phyloP scores from a whole-genome alignment of 805 yeast genomes.

The Torulaspora maleeae region DNA sequence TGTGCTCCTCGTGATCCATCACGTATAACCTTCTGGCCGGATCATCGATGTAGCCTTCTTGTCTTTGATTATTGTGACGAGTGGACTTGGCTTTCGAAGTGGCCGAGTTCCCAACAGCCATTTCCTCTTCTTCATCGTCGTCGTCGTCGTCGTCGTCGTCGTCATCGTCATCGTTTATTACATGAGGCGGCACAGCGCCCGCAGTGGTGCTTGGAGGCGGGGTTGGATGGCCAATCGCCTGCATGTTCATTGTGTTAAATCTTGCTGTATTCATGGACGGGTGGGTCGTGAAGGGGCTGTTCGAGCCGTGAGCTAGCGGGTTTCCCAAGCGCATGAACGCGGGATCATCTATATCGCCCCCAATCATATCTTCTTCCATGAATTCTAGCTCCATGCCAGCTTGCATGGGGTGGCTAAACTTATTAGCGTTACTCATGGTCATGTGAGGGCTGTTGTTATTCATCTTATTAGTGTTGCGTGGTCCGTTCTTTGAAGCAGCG shows the following conservation, averaged over 20 bases:
- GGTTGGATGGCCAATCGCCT: conserved; percentile 15
- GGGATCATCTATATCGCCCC: conserved; percentile 12
- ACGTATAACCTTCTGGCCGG: conserved; percentile 94
- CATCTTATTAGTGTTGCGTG: conserved; percentile 15
- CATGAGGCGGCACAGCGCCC: conserved; percentile 16
- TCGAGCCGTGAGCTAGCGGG: conserved; percentile 7
- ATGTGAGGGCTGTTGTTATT: conserved; percentile 18
- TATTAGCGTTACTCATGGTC: conserved; percentile 11
- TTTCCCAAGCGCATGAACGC: conserved; percentile 14
- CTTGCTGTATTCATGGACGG: conserved; percentile 8
- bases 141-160: conserved; percentile 27
- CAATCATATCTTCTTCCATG: conserved; percentile 22
- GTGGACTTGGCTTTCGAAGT: conserved; percentile 14
- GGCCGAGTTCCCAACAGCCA: conserved; percentile 17
- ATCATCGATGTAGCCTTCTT: conserved; percentile 83
- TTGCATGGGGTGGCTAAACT: conserved; percentile 11
- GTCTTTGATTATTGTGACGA: conserved; percentile 13
- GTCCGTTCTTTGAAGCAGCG: conserved; percentile 5
- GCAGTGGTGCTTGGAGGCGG: conserved; percentile 12
- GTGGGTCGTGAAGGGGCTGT: conserved; percentile 1
- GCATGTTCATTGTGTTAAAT: conserved; percentile 11
- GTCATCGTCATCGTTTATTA: conserved; percentile 18
- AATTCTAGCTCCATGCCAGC: conserved; percentile 22
- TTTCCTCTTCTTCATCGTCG: conserved; percentile 28
- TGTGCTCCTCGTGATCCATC: conserved; percentile 83